Evolutionary conservation across 2,329 filamentous ascomycete genomes (phyloP).

Genomic region (Fusarium coicis): DNA sequence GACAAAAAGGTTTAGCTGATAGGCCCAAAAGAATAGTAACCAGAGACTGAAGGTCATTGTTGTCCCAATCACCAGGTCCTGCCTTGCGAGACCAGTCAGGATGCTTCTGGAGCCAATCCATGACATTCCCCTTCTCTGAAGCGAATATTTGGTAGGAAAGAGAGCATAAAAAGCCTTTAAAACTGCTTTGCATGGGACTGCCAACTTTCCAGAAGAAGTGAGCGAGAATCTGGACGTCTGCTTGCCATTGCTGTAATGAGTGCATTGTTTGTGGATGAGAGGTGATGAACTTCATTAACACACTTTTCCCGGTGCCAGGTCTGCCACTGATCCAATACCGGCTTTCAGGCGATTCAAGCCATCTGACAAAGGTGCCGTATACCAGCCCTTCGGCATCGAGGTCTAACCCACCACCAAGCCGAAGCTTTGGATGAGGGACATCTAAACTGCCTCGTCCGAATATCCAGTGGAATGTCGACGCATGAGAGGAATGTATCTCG

Average conservation of each 20-base stretch:
- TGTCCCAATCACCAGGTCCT: fast-evolving
- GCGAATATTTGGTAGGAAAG: fast-evolving
- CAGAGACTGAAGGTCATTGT: fast-evolving
- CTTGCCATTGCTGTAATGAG: fast-evolving
- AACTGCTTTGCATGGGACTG: not conserved
- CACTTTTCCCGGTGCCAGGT: fast-evolving
- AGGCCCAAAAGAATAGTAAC: too few species aligned
- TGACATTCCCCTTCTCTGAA: fast-evolving
- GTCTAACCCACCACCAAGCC: too few species aligned
- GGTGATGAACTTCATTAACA: fast-evolving
- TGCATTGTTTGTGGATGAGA: fast-evolving
- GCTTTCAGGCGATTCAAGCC: fast-evolving
- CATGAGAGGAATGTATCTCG: fast-evolving
- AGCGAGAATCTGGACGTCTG: fast-evolving
- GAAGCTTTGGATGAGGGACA: too few species aligned
- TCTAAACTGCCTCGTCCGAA: too few species aligned
- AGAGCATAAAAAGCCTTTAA: fast-evolving
- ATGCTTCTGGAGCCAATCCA: too few species aligned
- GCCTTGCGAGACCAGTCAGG: fast-evolving
- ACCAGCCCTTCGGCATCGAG: too few species aligned
- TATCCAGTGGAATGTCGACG: fast-evolving
- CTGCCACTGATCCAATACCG: fast-evolving
- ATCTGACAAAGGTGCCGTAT: fast-evolving
- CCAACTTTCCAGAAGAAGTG: not conserved
- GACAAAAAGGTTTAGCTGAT: not conserved